Percentiles rank a stretch among this genome's conserved stretches.
phyloP scores from a whole-genome alignment of 2,329 filamentous ascomycete genomes.

The Colletotrichum acutatum region DNA sequence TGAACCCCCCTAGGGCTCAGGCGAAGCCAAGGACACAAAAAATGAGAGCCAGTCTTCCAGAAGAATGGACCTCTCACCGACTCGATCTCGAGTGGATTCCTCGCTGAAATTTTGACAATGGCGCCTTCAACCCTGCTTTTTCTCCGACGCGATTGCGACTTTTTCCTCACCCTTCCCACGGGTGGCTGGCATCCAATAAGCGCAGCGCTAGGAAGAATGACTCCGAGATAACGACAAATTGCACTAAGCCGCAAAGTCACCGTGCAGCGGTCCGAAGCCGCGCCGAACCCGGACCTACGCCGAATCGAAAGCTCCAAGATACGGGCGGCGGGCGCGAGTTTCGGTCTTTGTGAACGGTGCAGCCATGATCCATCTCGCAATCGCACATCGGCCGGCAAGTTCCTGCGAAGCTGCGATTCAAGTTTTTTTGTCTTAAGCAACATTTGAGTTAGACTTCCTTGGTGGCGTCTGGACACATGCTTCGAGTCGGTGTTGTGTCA shows the following conservation, averaged over 20 bases:
- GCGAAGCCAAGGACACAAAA: background rate
- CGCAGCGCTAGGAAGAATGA: background rate
- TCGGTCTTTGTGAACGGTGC: slow-evolving; percentile 2
- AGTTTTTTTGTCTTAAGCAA: background rate
- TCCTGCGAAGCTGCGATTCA: background rate
- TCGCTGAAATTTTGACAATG: slow-evolving; percentile 32
- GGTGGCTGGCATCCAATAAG: slow-evolving; percentile 29
- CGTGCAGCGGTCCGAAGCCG: slow-evolving; percentile 27
- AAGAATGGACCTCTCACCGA: slow-evolving; percentile 26
- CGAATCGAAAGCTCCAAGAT: slow-evolving; percentile 1
- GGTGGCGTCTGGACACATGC: background rate
- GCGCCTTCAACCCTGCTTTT: slow-evolving; percentile 31
- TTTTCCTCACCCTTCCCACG: background rate
- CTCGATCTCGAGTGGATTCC: slow-evolving; percentile 9
- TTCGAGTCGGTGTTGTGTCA: slow-evolving; percentile 2
- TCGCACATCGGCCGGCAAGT: background rate
- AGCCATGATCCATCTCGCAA: background rate
- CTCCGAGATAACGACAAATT: slow-evolving; percentile 28
- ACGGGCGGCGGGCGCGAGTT: slow-evolving; percentile 16
- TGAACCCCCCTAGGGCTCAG: background rate
- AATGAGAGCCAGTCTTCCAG: background rate
- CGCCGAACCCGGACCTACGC: slow-evolving; percentile 22
- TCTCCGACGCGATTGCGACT: slow-evolving; percentile 17
- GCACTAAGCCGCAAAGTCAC: slow-evolving; percentile 19
- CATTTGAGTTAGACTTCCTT: background rate